These are phyloP conservation scores for Xylaria flabelliformis DNA, from an alignment of 495 filamentous ascomycete genomes.

Conservation along the genomic window DNA sequence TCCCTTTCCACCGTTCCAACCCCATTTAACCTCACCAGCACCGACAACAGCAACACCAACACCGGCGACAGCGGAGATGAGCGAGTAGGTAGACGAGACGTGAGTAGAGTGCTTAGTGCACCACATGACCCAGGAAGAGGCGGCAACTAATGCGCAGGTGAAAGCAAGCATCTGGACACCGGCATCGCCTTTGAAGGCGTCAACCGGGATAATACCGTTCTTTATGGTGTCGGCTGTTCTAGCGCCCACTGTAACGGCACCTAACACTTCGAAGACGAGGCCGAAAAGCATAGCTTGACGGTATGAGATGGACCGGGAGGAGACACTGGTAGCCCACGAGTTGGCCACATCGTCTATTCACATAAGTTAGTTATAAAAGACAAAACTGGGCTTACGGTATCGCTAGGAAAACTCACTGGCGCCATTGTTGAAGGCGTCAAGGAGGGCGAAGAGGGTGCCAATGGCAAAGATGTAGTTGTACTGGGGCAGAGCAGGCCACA, in stretches of 20 bases:
- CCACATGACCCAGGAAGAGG: constrained; percentile 61
- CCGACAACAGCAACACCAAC: constrained; percentile 67
- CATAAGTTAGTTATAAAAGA: constrained; percentile 2
- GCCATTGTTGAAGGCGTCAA: constrained; percentile 71
- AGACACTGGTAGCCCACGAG: constrained; percentile 72
- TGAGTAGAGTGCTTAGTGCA: constrained; percentile 65
- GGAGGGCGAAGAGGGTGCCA: constrained; percentile 69
- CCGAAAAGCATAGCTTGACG: constrained; percentile 68
- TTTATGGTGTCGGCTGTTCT: constrained; percentile 66
- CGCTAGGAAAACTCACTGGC: constrained; percentile 55
- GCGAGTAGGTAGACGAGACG: constrained; percentile 70
- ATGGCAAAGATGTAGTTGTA: constrained; percentile 70
- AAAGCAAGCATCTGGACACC: constrained; percentile 68
- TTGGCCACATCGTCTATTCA: constrained; percentile 72
- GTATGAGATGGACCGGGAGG: constrained; percentile 68
- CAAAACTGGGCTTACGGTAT: neutral
- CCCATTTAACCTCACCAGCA: constrained; percentile 63
- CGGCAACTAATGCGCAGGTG: constrained; percentile 62
- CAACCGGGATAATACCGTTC: constrained; percentile 61
- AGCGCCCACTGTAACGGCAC: constrained; percentile 65
- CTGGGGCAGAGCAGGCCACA: constrained; percentile 53
- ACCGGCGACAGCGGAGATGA: constrained; percentile 67
- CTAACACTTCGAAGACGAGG: constrained; percentile 65
- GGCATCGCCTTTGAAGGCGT: constrained; percentile 57
- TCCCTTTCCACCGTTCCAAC: constrained; percentile 65